These are phyloP conservation scores for Euphorbia peplus DNA, from an alignment of 345 rosid species.

Conservation along the genomic window DNA sequence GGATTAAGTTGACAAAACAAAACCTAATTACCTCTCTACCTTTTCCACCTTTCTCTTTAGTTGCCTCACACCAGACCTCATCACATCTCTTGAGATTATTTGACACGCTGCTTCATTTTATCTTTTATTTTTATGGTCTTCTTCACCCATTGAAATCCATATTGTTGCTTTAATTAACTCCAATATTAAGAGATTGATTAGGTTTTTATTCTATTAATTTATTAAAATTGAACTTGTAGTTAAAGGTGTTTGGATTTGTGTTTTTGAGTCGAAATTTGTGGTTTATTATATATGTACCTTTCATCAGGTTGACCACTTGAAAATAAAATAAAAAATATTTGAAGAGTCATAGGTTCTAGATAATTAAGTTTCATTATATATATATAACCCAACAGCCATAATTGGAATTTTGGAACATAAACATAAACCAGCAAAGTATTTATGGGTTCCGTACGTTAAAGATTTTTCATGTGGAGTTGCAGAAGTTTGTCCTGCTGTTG, in stretches of 20 bases:
- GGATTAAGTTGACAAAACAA: conserved; percentile 15
- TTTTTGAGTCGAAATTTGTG: conserved; percentile 29
- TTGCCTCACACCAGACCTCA: background rate
- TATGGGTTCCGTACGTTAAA: background rate
- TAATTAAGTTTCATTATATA: background rate
- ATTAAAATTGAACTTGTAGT: too few relatives aligned
- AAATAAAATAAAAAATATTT: background rate
- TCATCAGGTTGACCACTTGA: background rate
- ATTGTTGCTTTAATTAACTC: too few relatives aligned
- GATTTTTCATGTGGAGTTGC: background rate
- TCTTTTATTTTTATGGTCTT: background rate
- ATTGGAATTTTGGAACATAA: conserved; percentile 1
- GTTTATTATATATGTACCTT: conserved; percentile 2
- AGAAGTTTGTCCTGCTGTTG: background rate
- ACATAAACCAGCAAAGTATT: background rate
- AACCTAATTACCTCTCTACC: background rate
- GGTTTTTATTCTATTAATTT: too few relatives aligned
- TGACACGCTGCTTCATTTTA: conserved; percentile 9
- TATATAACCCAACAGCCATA: conserved; percentile 2
- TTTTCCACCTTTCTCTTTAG: background rate
- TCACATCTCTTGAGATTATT: background rate
- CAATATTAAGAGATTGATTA: background rate
- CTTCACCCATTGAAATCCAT: background rate
- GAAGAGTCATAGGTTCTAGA: conserved; percentile 33
- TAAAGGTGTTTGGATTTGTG: conserved; percentile 28